These are phyloP conservation scores for Debaryomyces udenii DNA, from an alignment of 1,139 yeast species.

Conservation along the genomic window DNA sequence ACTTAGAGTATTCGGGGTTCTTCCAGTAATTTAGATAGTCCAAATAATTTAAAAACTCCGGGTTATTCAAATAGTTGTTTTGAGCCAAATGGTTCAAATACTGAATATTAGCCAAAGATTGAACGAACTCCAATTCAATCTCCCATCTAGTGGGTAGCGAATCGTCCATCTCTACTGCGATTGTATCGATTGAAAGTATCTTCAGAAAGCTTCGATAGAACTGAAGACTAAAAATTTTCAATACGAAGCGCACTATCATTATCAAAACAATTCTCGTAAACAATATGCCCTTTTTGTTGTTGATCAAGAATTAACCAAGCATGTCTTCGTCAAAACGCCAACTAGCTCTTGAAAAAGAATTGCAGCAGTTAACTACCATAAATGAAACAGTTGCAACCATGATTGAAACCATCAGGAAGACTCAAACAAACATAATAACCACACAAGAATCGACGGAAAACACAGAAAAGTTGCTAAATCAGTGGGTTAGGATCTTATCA, in stretches of 20 bases:
- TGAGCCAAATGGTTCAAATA: conserved; percentile 77
- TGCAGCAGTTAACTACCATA: conserved; percentile 36
- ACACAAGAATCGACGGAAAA: conserved; percentile 36
- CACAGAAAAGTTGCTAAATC: conserved; percentile 42
- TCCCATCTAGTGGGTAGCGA: conserved; percentile 76
- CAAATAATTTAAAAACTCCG: conserved; percentile 63
- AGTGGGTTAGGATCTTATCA: conserved; percentile 50
- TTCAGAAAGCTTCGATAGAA: background rate
- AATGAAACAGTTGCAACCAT: conserved; percentile 35
- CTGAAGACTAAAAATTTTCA: background rate
- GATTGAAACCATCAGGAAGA: conserved; percentile 29
- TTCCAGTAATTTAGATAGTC: conserved; percentile 77
- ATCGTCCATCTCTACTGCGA: conserved; percentile 16
- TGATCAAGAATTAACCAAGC: background rate
- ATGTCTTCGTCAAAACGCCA: conserved; percentile 23
- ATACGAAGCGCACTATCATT: conserved; percentile 5
- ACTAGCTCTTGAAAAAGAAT: conserved; percentile 41
- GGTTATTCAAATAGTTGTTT: conserved; percentile 64
- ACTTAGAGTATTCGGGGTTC: conserved; percentile 63
- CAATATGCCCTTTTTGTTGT: background rate
- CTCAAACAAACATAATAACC: conserved; percentile 32
- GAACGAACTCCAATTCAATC: conserved; percentile 80
- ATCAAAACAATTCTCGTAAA: conserved; percentile 1
- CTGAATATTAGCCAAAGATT: conserved; percentile 77
- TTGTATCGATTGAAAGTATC: background rate